Base-by-base conservation (phyloP, 2,329 filamentous ascomycete genomes). In the Zymoseptoria crescenta region DNA sequence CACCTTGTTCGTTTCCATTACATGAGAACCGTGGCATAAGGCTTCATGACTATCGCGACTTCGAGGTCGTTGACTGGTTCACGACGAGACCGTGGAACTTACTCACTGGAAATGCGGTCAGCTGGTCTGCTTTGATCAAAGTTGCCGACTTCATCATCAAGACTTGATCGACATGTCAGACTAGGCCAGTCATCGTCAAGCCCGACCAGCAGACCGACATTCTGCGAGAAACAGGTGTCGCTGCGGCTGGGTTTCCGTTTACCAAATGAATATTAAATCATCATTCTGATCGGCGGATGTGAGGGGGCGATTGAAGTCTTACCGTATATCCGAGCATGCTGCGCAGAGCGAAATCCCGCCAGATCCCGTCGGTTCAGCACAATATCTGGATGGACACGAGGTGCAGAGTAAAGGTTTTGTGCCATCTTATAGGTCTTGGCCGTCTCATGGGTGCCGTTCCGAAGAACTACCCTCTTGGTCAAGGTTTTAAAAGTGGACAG, bases 401-500 rank as follows among this genome's bases (percentile, higher is more conserved):
- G 35, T 45, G 35, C 13, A 45, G 35, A 6, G 5, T 45, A 16
- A 6, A 45, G 56, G 53, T 51, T 50, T 56, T 85, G 83, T 85
- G 74, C 79, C 82, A 80, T 76, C 80, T 82, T 77, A 79, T 78
- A 86, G 84, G 84, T 87, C 83, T 82, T 85, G 83, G 82, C 76
- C 82, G 77, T 74, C 78, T 87, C 84, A 82, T 87, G 84, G 79
- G 79, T 79, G 80, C 79, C 77, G 73, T 77, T 71, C 75, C 74
- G 66, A 73, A 77, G 76, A 80, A 70, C 61, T 71, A 71, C 83
- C 83, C 84, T 90, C 87, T 83, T 85, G 82, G 85, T 83, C 82
- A 89, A 87, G 87, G 87, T 90, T 90, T 90, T 90, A 87, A 79
- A 87, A 84, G 83, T 82, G 86, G 81, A 75, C 74, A 75, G 70